Base-by-base conservation (phyloP, 352 stramenopile species). In the Phytopythium delawarense region DNA sequence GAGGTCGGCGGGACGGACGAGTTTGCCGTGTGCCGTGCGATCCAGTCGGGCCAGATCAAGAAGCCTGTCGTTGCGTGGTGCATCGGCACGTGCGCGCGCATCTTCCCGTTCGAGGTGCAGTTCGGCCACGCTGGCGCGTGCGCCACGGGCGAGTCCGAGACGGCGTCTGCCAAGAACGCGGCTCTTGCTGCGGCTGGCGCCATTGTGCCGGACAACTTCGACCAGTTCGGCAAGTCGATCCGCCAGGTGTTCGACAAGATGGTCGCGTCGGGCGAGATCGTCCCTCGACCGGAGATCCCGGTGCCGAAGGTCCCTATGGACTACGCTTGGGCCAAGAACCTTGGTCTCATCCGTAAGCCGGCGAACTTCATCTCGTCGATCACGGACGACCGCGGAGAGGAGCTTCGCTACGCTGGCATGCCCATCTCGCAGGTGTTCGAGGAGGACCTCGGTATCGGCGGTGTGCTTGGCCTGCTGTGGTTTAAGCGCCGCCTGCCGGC, bases 21-120 rank as follows among this genome's bases (percentile, higher is more conserved):
- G 79, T 99, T 98, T 62, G 90, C 97, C 49, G 94, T 98, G 35
- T 96, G 84, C 75, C 88, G 90, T 58, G 95, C 95, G 15, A 85
- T 99, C 58, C 81, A 98, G 78, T 94, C 70, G 67, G 94, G 95
- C 61, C 79, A 94, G 64, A 98, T 99, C 69, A 97, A 78, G 32
- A 99, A 99, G 78, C 96, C 96, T 18, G 75, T 99, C n/a, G 81
- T 99, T 51, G 96, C 95, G n/a, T 99, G 96, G 96, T 98, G 95
- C 76, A 99, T 98, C 76, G 96, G 96, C 61, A 99, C 96, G 40
- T 99, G 96, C 64, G 95, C 96, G 52, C 98, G 96, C 63, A 98
- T 98, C 65, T 99, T 99, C 78, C 89, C 92, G 16, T 98, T 98
- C 72, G 96, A 99, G 73, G 96, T 99, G 53, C 96, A 99, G 76